Evolutionary conservation across 2,329 filamentous ascomycete genomes (phyloP), one percentile per base, ranked within the genome.

Genomic region (Sphaerulina populicola): DNA sequence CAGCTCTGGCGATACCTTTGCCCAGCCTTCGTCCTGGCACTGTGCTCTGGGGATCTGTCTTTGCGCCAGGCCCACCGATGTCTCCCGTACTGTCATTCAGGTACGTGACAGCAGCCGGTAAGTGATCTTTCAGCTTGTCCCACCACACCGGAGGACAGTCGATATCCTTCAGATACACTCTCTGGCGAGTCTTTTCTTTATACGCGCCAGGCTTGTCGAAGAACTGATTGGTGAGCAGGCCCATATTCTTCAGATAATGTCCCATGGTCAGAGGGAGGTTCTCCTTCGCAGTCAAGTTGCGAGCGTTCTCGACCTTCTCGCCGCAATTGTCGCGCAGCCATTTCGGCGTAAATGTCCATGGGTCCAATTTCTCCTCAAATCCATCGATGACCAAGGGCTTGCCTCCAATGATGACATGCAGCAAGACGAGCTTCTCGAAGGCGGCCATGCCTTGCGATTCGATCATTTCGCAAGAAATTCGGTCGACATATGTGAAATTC

Each of bases 111-210:
- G 77, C 81, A 0, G 83, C 79, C 0, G 91, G 90, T 4, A 97
- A 84, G 29, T 88, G 73, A 44, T 85, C 83, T 58, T 82, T 81
- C 14, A 98, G 72, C 52, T 86, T 83, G 27, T 91, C 78, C 46
- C 84, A 82, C 93, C 93, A 98, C 52, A 91, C 82, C 1, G 78
- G 72, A 0, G 93, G 93, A 60, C 90, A 96, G 67, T 98, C 93
- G 53, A 98, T 96, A 65, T 98, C 93, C 64, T 98, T 98, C 21
- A 97, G 72, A 66, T 98, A 98, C 1, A 97, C 80, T 10, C 93
- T 81, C 66, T 98, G 93, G 18, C 86, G 77, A 35, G 81, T 79
- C 55, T 87, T 81, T 57, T 94, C 86, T 53, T 83, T 83, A 66
- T 85, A 95, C 57, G 87, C 91, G 42, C 76, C 77, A 0, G 80